Evolutionary conservation across 768 basidiomycete genomes (phyloP), one percentile per base, ranked within the genome.

Genomic region (Amanita rubescens): DNA sequence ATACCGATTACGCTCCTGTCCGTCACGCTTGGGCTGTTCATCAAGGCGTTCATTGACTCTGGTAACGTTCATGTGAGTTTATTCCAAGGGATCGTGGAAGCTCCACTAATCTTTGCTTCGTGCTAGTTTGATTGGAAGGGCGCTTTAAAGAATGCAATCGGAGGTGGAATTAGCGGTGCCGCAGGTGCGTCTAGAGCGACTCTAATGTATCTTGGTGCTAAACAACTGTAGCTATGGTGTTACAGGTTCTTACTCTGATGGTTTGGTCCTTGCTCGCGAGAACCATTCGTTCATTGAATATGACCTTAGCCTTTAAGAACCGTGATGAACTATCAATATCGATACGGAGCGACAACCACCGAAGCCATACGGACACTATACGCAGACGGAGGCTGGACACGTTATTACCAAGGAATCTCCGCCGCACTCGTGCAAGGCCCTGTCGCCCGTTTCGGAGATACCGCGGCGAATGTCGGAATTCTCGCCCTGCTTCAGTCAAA

Each of bases 291-390:
- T 56, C 11, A 22, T 34, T n/a, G 25, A 24, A 46, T 17, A 44
- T 39, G 11, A 24, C 17, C 9, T 32, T 51, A 87, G 87, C 93
- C 92, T 5, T 68, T 95, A n/a, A 81, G 92, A n/a, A 96, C 94
- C 2, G 78, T 94, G 52, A 97, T 98, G 95, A 98, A 97, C 74
- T 96, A 90, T 64, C 92, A 94, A 70, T 93, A 94, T 66, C 81
- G 86, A 50, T 94, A 82, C 63, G 94, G 94, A n/a, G 86, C 85
- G 2, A 78, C 82, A 1, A 82, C 82, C 5, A 81, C 81, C 0
- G 69, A 76, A 35, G 85, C 89, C 11, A 79, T 76, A 53, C 66
- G 68, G 45, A 90, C 80, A 3, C 81, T 94, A 15, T 87, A 87
- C 64, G 69, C 68, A 2, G 87, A 93, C 55, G 92, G 93, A 12